These are phyloP conservation scores for Dactylellina sp. DNA, from an alignment of 2,329 filamentous ascomycete genomes.

Conservation along the genomic window DNA sequence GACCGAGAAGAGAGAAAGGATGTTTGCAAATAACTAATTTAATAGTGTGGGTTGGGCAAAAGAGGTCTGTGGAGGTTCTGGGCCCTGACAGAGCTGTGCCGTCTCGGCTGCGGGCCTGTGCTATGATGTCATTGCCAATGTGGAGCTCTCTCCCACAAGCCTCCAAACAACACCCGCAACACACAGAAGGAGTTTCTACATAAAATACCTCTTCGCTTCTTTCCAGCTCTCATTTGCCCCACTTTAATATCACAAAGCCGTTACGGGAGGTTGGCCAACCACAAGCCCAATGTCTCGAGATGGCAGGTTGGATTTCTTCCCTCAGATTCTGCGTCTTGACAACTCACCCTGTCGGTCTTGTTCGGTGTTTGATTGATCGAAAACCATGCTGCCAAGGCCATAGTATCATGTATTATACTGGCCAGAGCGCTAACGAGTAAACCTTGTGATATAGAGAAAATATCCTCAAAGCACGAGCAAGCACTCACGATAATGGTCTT, in stretches of 20 bases:
- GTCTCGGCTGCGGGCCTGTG: slow-evolving; percentile 37
- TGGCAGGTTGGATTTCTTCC: not conserved
- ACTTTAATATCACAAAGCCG: slow-evolving; percentile 1
- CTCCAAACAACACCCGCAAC: not conserved
- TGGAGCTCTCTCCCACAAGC: slow-evolving; percentile 24
- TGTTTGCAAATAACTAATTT: not conserved
- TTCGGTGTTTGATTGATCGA: not conserved
- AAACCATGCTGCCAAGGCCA: slow-evolving; percentile 3
- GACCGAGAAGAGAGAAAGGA: too few species aligned
- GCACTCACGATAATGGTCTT: too few species aligned
- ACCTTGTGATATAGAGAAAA: too few species aligned
- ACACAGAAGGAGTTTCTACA: not conserved
- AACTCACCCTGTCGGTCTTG: not conserved
- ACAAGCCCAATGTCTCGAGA: not conserved
- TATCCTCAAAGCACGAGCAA: too few species aligned
- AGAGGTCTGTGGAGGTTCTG: slow-evolving; percentile 33
- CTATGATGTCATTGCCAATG: slow-evolving; percentile 45
- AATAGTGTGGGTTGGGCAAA: not conserved
- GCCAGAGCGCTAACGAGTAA: too few species aligned
- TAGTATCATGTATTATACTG: not conserved
- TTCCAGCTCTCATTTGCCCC: not conserved
- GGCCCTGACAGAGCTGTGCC: slow-evolving; percentile 52
- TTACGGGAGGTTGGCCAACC: not conserved
- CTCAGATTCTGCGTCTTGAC: slow-evolving; percentile 7
- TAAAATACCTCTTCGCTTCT: not conserved